These are phyloP conservation scores for Lactarius vividus DNA, from an alignment of 768 basidiomycete genomes.

Conservation along the genomic window DNA sequence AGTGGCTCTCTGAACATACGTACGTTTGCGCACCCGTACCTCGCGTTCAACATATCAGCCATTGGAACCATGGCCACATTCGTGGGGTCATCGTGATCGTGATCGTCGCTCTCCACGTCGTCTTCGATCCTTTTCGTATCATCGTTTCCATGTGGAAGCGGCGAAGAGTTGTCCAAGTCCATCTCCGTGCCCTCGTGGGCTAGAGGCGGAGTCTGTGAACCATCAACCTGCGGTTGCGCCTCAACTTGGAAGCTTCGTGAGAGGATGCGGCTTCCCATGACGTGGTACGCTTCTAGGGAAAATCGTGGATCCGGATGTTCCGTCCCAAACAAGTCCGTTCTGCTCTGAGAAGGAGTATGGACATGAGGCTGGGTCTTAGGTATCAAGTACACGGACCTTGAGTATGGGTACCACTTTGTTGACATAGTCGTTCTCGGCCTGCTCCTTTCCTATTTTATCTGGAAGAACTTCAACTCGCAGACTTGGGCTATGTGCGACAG, in stretches of 20 bases:
- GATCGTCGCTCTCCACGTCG: conserved; percentile 38
- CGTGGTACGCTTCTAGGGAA: conserved; percentile 72
- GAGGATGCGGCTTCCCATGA: conserved; percentile 88
- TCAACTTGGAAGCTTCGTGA: conserved; percentile 90
- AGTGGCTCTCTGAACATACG: conserved; percentile 31
- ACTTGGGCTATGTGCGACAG: not conserved
- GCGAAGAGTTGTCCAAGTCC: conserved; percentile 38
- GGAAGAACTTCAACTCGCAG: conserved; percentile 13
- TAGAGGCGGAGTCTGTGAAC: conserved; percentile 36
- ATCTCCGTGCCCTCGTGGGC: conserved; percentile 21
- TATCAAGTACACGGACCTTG: conserved; percentile 43
- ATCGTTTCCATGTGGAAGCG: conserved; percentile 8
- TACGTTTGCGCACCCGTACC: conserved; percentile 82
- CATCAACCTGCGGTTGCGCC: conserved; percentile 39
- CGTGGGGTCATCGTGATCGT: conserved; percentile 53
- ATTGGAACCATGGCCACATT: conserved; percentile 92
- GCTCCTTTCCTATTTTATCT: conserved; percentile 86
- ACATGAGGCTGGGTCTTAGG: not conserved
- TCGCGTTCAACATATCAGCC: conserved; percentile 94
- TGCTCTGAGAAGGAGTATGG: conserved; percentile 44
- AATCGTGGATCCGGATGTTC: conserved; percentile 46
- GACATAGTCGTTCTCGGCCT: conserved; percentile 72
- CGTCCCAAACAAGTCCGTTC: conserved; percentile 67
- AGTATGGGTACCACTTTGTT: conserved; percentile 69
- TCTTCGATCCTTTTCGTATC: conserved; percentile 41